phyloP scores from a whole-genome alignment of 768 basidiomycete genomes.

The Xerocomellus dryophilus region DNA sequence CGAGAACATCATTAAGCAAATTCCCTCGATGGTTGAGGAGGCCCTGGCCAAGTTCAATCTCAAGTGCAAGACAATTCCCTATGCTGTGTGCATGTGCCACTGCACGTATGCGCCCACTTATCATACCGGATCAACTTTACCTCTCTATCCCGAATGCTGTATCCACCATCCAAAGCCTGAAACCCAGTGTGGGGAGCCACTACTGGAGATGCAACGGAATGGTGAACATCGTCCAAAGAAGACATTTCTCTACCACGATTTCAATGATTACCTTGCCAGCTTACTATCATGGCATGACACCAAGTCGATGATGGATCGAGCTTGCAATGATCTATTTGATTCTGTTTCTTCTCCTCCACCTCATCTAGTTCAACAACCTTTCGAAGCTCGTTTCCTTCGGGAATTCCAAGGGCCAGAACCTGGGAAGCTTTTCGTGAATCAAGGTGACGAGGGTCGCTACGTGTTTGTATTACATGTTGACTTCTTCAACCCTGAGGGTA shows the following conservation, averaged over 20 bases:
- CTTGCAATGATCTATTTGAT: not conserved
- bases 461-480: too few species aligned
- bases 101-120: conserved; percentile 1
- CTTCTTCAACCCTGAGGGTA: too few species aligned
- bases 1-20: not conserved
- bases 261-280: conserved; percentile 9
- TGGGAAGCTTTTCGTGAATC: too few species aligned
- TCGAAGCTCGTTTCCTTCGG: conserved; percentile 23
- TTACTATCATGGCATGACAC: not conserved
- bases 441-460: too few species aligned
- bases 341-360: not conserved
- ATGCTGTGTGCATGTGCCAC: not conserved
- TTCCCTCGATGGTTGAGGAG: not conserved
- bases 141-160: not conserved
- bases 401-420: too few species aligned
- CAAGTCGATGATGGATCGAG: not conserved
- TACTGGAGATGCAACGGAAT: not conserved
- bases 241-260: conserved; percentile 2
- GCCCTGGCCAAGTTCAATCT: not conserved
- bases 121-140: rapidly evolving
- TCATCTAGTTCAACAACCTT: not conserved
- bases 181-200: not conserved
- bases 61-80: not conserved
- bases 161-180: not conserved
- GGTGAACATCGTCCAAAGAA: not conserved